Base-by-base conservation (phyloP, 2,329 filamentous ascomycete genomes). In the Calonectria hawksworthii region DNA sequence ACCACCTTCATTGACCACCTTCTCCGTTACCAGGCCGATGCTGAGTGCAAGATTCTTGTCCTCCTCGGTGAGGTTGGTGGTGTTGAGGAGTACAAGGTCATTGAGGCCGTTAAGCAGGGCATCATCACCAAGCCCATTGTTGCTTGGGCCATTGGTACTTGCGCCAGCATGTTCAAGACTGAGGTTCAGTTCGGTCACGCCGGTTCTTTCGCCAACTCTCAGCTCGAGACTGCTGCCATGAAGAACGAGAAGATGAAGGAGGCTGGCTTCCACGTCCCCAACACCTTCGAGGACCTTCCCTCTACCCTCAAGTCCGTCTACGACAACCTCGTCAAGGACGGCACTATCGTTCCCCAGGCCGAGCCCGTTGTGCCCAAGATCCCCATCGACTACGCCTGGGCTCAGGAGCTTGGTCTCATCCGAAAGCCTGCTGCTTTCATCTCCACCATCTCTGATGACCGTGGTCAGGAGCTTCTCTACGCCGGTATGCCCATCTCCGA, bases 401-500 rank as follows among this genome's bases (percentile, higher is more conserved):
- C 97, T 28, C 97, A 99, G 90, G 97, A 99, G 89, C 95, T 99
- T 79, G 97, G 97, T 85, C 96, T 99, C 82, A 97, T 99, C 91
- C 96, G 97, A 90, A 99, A 99, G 92, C 97, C 97, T 80, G 97
- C 97, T 87, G 97, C 97, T 81, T 99, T 99, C 91, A 99, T 99
- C 88, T 99, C 97, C 82, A 99, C 97, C 86, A 99, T 99, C 85
- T 98, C 97, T 82, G 97, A 99, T 86, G 97, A 99, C 90, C 97
- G 97, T 96, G 97, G 97, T 80, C 97, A 99, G 88, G 97, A 99
- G 89, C 94, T 99, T 76, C 92, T 99, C 80, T 99, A 99, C 87
- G 97, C 97, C 79, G 97, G 97, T 85, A 98, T 99, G 95, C 97
- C 97, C 84, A 99, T 99, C 85, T 99, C 97, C n/a, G 97, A 99